These are phyloP conservation scores for Apiospora koreana DNA, from an alignment of 2,329 filamentous ascomycete genomes.

Conservation along the genomic window DNA sequence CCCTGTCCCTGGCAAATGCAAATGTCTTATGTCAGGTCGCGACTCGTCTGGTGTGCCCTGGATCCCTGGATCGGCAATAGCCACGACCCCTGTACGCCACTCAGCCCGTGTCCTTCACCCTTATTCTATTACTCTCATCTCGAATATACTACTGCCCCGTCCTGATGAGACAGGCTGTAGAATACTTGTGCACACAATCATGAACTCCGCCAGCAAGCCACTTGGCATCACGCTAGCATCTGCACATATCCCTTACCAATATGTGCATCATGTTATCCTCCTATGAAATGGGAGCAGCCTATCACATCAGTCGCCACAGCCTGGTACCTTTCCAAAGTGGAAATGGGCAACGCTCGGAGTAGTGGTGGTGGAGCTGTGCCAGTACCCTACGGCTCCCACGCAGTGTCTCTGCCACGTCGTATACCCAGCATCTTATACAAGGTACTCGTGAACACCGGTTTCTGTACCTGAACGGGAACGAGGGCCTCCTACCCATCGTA, in stretches of 20 bases:
- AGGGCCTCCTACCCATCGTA: slow-evolving; percentile 9
- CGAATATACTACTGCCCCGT: slow-evolving; percentile 10
- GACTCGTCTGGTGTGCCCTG: slow-evolving; percentile 5
- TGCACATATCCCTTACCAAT: slow-evolving; percentile 1
- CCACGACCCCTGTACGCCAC: neutral
- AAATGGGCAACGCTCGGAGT: neutral
- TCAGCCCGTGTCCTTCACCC: slow-evolving; percentile 1
- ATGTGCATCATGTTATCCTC: slow-evolving; percentile 12
- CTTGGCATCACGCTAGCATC: neutral
- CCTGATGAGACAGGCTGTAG: neutral
- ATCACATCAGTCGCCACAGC: neutral
- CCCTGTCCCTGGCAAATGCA: slow-evolving; percentile 1
- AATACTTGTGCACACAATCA: neutral
- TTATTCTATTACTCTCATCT: slow-evolving; percentile 10
- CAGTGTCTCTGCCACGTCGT: neutral
- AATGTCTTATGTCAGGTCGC: slow-evolving; percentile 12
- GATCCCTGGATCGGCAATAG: slow-evolving; percentile 5
- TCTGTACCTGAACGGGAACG: slow-evolving; percentile 12
- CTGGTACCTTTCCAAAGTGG: slow-evolving; percentile 2
- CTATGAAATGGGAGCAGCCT: neutral
- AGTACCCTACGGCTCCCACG: neutral
- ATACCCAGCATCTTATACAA: slow-evolving; percentile 3
- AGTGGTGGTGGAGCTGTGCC: neutral
- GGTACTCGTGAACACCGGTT: neutral
- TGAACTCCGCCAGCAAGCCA: neutral